Conservation (phyloP, 2,329 filamentous ascomycete species). For the Fusarium newnesense region DNA sequence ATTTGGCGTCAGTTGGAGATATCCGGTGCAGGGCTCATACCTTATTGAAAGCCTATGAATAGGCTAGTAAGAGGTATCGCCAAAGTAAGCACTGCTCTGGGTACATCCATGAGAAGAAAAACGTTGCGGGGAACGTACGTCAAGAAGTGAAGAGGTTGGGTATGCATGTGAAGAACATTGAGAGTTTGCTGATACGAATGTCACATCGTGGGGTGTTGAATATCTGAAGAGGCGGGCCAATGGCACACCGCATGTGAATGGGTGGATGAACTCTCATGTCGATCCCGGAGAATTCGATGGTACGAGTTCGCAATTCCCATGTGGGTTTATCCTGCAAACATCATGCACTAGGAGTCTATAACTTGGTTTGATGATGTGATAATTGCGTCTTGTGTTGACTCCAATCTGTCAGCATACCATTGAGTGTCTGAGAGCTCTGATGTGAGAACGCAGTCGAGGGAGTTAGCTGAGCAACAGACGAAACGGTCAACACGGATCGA, state of each 20-base stretch:
- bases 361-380: not conserved
- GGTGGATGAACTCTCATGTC: slow-evolving; percentile 21
- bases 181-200: slow-evolving; percentile 13
- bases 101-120: not conserved
- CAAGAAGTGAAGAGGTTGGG: slow-evolving; percentile 6
- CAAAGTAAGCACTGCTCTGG: not conserved
- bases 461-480: not conserved
- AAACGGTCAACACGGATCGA: not conserved
- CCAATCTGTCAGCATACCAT: not conserved
- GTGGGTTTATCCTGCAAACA: not conserved
- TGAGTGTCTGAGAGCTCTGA: not conserved
- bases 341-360: slow-evolving; percentile 6
- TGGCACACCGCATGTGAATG: not conserved
- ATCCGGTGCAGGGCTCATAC: not conserved
- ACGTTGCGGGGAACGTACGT: not conserved
- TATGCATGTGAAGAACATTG: slow-evolving; percentile 24
- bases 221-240: slow-evolving; percentile 14
- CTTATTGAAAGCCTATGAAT: not conserved
- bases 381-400: not conserved
- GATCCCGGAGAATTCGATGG: slow-evolving; percentile 37
- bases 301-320: slow-evolving; percentile 10
- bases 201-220: not conserved
- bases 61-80: not conserved
- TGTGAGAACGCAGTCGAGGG: not conserved
- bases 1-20: not conserved